Percentiles rank a stretch among this genome's conserved stretches.
Conservation (phyloP, 208 protist genomes). For the Tritrichomonas foetus region DNA sequence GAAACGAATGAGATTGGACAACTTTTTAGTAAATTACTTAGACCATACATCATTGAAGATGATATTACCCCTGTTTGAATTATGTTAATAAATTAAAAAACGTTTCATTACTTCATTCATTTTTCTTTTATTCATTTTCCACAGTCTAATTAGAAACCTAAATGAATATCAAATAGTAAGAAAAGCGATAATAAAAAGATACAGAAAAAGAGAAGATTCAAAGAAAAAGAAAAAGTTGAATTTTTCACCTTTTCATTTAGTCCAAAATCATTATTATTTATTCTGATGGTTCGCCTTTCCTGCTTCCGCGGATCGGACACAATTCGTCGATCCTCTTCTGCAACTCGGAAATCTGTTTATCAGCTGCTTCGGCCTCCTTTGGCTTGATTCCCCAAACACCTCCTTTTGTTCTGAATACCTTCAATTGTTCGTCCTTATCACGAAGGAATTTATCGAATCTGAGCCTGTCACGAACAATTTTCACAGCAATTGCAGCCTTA, state of each 20-base stretch:
- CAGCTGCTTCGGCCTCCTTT: not conserved
- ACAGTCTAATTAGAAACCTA: not conserved
- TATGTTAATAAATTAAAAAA: no score
- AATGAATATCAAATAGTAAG: not conserved
- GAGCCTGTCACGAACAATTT: slow-evolving; percentile 19
- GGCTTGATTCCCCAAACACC: not conserved
- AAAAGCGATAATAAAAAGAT: not conserved
- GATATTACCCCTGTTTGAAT: no score
- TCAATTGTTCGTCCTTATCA: not conserved
- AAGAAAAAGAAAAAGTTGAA: not conserved
- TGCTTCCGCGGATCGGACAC: not conserved
- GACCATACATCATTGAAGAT: no score
- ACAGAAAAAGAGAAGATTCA: not conserved
- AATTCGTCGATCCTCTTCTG: not conserved
- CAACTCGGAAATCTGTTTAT: not conserved
- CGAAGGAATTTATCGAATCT: slow-evolving; percentile 18
- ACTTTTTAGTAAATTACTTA: no score
- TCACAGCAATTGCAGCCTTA: not conserved
- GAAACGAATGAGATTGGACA: no score
- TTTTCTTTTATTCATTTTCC: not conserved
- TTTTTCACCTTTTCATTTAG: not conserved
- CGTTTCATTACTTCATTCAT: no score
- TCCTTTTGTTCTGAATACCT: not conserved
- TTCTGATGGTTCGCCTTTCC: no score
- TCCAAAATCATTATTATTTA: no score